Base-by-base conservation (phyloP, 2,329 filamentous ascomycete genomes). In the Canariomyces notabilis region DNA sequence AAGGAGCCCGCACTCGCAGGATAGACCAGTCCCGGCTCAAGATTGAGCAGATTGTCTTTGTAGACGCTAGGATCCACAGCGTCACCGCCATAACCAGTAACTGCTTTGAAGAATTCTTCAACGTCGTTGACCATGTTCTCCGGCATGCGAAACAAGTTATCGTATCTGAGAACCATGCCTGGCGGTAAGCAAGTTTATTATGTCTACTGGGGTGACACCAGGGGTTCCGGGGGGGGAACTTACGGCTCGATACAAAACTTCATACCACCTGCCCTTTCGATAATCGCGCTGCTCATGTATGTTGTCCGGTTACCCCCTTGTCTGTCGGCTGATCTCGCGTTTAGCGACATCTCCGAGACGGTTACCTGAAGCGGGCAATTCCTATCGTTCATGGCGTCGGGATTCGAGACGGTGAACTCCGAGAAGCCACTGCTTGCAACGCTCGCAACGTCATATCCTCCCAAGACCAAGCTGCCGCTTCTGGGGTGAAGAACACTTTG, bases 241-340 rank as follows among this genome's bases (percentile, higher is more conserved):
- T 29, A 50, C 48, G 51, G 51, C n/a, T 53, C 51, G 2, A 53
- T 36, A 22, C 51, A 53, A n/a, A 40, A 38, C 6, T 15, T 18
- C 11, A 26, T 44, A 15, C 19, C 21, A 11, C 33, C 22, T 20
- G 21, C 9, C 22, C 32, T 12, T 12, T 18, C 21, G 22, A 42
- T 11, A 6, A 37, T 31, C 1, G 15, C 15, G 8, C n/a, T 11
- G 22, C 22, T 26, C 22, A 6, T 6, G 6, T 6, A 11, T 6
- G 6, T 26, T 11, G 22, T 44, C 11, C 15, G 37, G 8, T 37
- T 19, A 6, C n/a, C 37, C 19, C 20, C 16, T 9, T 14, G 37
- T 3, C 29, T 29, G 14, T 37, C 37, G 1, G 16, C 11, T 15
- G 7, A 32, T 19, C 37, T 37, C 9, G 37, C 14, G 11, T 32